A percentile compares a stretch with the other conserved stretches of the same genome.
These are phyloP conservation scores for Centrapalus pauciflorus DNA, from an alignment of 129 eudicot species.

Conservation along the genomic window DNA sequence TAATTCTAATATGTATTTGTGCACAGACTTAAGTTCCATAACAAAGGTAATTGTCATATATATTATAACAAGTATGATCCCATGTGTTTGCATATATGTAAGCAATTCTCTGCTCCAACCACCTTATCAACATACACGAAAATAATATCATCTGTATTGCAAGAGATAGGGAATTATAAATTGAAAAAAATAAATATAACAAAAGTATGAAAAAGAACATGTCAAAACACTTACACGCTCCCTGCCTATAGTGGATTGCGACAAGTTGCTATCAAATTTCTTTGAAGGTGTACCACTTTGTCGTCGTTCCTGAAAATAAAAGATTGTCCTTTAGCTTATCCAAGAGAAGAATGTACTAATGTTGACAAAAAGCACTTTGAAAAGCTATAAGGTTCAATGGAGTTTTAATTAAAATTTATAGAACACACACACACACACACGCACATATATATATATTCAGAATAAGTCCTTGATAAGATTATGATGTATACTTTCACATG, in stretches of 20 bases:
- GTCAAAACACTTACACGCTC: slow-evolving; percentile 52
- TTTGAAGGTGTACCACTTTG: slow-evolving; percentile 41
- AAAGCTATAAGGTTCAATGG: background rate
- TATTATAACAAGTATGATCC: background rate
- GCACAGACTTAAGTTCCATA: background rate
- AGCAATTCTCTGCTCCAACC: background rate
- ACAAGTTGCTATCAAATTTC: slow-evolving; percentile 52
- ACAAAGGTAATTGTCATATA: background rate
- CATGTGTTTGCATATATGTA: background rate
- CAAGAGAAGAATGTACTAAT: background rate
- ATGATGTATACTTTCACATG: background rate
- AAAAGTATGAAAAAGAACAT: background rate
- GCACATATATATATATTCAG: background rate
- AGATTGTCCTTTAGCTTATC: slow-evolving; percentile 7
- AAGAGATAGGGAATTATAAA: background rate
- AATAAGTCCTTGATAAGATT: slow-evolving; percentile 3
- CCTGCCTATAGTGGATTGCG: slow-evolving; percentile 53
- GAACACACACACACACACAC: too few species aligned
- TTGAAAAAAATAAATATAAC: background rate
- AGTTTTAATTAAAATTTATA: background rate
- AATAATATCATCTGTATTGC: background rate
- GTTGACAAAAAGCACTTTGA: background rate
- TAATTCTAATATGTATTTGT: too few species aligned
- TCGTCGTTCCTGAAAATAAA: slow-evolving; percentile 45
- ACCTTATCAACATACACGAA: background rate